phyloP scores from a whole-genome alignment of 164 flowering plant species.

The Chimonanthus salicifolius region DNA sequence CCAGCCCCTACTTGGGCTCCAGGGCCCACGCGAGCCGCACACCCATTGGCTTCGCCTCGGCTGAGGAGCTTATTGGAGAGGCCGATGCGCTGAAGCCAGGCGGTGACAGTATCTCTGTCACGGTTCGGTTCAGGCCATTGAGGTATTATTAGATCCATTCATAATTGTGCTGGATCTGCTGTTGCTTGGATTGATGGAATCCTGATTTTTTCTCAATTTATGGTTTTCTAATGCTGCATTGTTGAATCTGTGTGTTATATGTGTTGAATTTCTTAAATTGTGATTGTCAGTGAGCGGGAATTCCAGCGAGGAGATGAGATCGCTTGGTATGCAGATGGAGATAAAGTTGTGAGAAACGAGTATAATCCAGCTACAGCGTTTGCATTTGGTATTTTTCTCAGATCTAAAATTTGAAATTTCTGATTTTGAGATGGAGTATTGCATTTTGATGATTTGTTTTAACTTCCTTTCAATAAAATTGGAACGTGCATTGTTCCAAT shows the following conservation, averaged over 20 bases:
- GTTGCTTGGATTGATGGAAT: constrained; percentile 13
- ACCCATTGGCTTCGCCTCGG: constrained; percentile 37
- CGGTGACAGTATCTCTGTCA: constrained; percentile 82
- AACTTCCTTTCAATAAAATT: background rate
- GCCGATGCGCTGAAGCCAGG: constrained; percentile 45
- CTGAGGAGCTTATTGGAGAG: constrained; percentile 54
- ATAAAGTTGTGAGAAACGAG: constrained; percentile 80
- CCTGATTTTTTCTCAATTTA: background rate
- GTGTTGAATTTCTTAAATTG: constrained; percentile 10
- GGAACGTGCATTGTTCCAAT: background rate
- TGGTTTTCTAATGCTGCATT: background rate
- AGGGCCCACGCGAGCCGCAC: constrained; percentile 23
- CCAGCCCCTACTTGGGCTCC: constrained; percentile 22
- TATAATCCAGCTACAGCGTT: constrained; percentile 81
- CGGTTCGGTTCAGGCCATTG: constrained; percentile 87
- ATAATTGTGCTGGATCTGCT: constrained; percentile 32
- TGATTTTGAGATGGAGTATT: background rate
- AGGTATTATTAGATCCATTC: constrained; percentile 65
- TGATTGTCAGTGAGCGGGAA: constrained; percentile 73
- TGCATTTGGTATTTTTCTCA: constrained; percentile 65
- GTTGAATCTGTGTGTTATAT: constrained; percentile 7
- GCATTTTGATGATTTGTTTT: background rate
- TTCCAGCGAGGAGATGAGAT: constrained; percentile 90
- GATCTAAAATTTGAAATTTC: constrained; percentile 5
- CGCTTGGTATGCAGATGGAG: constrained; percentile 94